phyloP scores from a whole-genome alignment of 176 grass and related monocot genomes.

The Eragrostis curvula region DNA sequence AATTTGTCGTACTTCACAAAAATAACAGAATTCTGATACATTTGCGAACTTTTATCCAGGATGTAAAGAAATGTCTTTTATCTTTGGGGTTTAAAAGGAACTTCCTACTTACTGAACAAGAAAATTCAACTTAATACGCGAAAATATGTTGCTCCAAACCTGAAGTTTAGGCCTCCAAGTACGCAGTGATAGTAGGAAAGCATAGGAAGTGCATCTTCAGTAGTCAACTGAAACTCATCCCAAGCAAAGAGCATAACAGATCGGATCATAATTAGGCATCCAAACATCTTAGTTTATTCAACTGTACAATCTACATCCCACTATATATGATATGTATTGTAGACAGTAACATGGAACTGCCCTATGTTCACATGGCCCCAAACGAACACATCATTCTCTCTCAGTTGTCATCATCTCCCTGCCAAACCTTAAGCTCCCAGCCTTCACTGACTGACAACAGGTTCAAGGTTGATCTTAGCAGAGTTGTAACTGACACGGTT shows the following conservation, averaged over 20 bases:
- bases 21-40: too few species aligned
- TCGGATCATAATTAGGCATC: neutral
- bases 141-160: neutral
- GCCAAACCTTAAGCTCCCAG: constrained; percentile 39
- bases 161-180: neutral
- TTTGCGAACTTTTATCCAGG: neutral
- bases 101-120: neutral
- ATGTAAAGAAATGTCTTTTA: neutral
- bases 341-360: neutral
- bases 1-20: too few species aligned
- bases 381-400: neutral
- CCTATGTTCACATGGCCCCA: neutral
- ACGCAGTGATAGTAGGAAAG: neutral
- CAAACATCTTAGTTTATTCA: neutral
- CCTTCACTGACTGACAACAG: neutral
- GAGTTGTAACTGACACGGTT: constrained; percentile 47
- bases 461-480: neutral
- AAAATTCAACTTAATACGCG: neutral
- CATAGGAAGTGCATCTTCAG: neutral
- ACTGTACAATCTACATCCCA: neutral
- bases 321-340: neutral
- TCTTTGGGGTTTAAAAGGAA: neutral
- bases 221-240: neutral
- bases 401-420: constrained; percentile 19
- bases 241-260: neutral